Evolutionary conservation across 805 yeast genomes (phyloP).

Genomic region (Vanderwaltozyma yarrowii): DNA sequence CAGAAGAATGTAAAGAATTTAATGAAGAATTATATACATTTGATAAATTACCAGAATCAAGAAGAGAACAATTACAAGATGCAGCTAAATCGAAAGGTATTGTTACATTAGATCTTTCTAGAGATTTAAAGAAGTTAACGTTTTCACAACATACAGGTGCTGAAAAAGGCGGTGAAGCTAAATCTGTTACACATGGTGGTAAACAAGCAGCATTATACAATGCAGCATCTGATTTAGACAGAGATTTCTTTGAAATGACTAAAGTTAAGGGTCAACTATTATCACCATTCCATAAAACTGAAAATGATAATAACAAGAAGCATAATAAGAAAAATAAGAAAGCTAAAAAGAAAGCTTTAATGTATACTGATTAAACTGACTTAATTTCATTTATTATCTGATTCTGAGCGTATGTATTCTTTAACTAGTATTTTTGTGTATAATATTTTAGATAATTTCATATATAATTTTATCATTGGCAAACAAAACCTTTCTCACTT

Average conservation of each 20-base stretch:
- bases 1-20: constrained; percentile 51
- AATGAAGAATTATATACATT: constrained; percentile 67
- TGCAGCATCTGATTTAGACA: constrained; percentile 75
- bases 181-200: constrained; percentile 63
- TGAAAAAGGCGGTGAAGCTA: constrained; percentile 34
- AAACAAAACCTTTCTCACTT: no score
- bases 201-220: constrained; percentile 69
- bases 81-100: constrained; percentile 54
- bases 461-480: no score
- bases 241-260: constrained; percentile 71
- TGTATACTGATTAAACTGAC: constrained; percentile 6
- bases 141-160: constrained; percentile 69
- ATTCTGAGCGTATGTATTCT: no score
- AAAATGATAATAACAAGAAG: constrained; percentile 31
- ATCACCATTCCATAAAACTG: constrained; percentile 62
- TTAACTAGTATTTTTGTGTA: no score
- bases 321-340: constrained; percentile 73
- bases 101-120: constrained; percentile 52
- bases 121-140: constrained; percentile 60
- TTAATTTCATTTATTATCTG: background rate
- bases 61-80: constrained; percentile 57
- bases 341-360: constrained; percentile 39
- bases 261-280: constrained; percentile 51
- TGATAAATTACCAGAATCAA: constrained; percentile 54
- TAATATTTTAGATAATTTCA: no score